Evolutionary conservation across 1,284 basidiomycete genomes (phyloP).

Genomic region (Entoloma clypeatum): DNA sequence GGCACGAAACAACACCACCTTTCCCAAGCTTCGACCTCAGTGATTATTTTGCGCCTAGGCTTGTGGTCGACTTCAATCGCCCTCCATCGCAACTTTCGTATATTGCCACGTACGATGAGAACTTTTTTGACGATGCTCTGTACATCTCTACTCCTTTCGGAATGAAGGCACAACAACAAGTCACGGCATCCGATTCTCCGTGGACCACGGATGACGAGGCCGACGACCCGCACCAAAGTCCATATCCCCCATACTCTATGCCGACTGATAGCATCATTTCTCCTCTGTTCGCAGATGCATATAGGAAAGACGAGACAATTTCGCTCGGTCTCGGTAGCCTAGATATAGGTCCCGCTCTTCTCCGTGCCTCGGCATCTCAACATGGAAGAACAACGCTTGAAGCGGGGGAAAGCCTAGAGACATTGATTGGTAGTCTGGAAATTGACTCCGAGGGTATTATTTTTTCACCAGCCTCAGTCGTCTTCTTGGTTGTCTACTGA

Average conservation of each 20-base stretch:
- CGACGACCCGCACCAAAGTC: neutral
- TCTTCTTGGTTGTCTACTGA: constrained; percentile 2
- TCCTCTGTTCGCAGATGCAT: constrained; percentile 28
- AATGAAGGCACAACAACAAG: constrained; percentile 1
- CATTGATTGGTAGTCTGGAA: constrained; percentile 24
- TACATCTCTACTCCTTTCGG: constrained; percentile 29
- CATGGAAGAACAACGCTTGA: no score
- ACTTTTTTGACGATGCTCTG: constrained; percentile 28
- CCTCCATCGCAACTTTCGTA: constrained; percentile 42
- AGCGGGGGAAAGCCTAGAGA: constrained; percentile 13
- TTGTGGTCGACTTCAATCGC: constrained; percentile 38
- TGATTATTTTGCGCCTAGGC: constrained; percentile 11
- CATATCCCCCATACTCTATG: neutral
- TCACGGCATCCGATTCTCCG: constrained; percentile 7
- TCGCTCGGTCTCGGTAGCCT: constrained; percentile 11
- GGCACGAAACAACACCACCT: constrained; percentile 10
- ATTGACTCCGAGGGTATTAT: constrained; percentile 10
- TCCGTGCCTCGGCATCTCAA: no score
- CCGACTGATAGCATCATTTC: constrained; percentile 42
- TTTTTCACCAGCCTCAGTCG: neutral
- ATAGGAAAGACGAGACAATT: constrained; percentile 4
- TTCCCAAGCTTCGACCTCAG: constrained; percentile 19
- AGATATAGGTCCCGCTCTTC: no score
- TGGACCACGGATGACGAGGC: constrained; percentile 11
- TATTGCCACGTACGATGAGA: constrained; percentile 27